Conservation (phyloP, 2,329 filamentous ascomycete species). For the Verticillium nonalfalfae region DNA sequence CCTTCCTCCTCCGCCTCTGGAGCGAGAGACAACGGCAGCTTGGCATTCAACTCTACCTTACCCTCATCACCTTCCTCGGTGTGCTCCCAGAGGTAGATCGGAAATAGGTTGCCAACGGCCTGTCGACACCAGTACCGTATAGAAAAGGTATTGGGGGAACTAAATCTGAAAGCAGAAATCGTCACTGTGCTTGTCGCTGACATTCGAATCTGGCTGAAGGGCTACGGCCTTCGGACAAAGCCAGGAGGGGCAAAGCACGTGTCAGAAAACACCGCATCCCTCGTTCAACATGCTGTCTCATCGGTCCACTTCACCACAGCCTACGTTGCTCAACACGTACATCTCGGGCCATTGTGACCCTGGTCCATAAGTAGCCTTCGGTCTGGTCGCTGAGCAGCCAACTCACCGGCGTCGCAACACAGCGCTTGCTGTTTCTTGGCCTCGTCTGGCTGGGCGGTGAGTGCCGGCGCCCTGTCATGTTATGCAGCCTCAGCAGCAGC, state of each 20-base stretch:
- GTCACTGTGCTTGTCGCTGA: background rate
- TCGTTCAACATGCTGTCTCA: background rate
- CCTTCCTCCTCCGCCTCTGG: background rate
- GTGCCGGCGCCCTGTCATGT: background rate
- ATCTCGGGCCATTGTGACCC: background rate
- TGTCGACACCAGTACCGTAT: background rate
- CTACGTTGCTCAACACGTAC: background rate
- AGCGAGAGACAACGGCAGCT: background rate
- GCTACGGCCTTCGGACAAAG: background rate
- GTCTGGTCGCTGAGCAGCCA: background rate
- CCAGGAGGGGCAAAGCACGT: background rate
- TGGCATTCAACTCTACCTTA: background rate
- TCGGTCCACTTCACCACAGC: background rate
- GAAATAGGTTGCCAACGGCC: background rate
- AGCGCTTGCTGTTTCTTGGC: background rate
- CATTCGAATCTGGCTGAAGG: background rate
- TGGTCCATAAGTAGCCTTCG: background rate
- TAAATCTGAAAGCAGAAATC: too few species aligned
- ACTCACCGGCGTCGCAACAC: background rate
- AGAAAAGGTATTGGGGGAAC: background rate
- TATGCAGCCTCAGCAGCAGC: background rate
- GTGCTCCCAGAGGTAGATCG: background rate
- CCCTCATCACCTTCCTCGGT: background rate
- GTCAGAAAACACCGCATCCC: conserved; percentile 3
- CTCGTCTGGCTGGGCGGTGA: background rate